Conservation (phyloP, 495 filamentous ascomycete species). For the Trichoderma virens region DNA sequence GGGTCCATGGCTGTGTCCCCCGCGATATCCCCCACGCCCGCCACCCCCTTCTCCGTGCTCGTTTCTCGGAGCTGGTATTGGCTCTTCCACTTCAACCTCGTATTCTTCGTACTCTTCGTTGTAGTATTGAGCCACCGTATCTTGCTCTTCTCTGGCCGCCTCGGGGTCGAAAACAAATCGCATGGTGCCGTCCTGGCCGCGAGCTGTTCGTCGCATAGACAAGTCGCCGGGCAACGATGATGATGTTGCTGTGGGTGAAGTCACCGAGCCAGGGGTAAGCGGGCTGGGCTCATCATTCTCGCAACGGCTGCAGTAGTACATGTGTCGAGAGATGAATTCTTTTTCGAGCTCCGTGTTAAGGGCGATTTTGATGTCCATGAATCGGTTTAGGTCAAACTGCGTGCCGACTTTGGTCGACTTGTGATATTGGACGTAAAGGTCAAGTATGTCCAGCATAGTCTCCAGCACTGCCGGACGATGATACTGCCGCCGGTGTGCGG, state of each 20-base stretch:
- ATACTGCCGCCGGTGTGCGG: constrained; percentile 45
- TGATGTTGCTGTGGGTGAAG: constrained; percentile 31
- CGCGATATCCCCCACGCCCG: neutral
- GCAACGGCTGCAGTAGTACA: constrained; percentile 36
- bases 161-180: constrained; percentile 85
- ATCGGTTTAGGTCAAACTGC: constrained; percentile 59
- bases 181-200: constrained; percentile 66
- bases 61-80: constrained; percentile 28
- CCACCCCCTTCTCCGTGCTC: constrained; percentile 11
- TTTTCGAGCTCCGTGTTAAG: constrained; percentile 66
- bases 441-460: constrained; percentile 76
- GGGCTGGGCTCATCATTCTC: constrained; percentile 26
- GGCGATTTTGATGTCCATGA: constrained; percentile 76
- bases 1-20: constrained; percentile 21
- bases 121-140: constrained; percentile 58
- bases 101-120: constrained; percentile 73
- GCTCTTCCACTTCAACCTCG: constrained; percentile 56
- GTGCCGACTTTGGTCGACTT: constrained; percentile 64
- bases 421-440: constrained; percentile 76
- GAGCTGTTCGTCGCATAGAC: constrained; percentile 35
- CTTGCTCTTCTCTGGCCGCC: constrained; percentile 63
- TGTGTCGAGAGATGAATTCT: constrained; percentile 25
- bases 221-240: constrained; percentile 22
- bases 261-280: constrained; percentile 25
- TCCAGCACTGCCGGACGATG: constrained; percentile 69